Percentiles rank a stretch among this genome's conserved stretches.
These are phyloP conservation scores for Fusarium caatingaense DNA, from an alignment of 2,329 filamentous ascomycete species.

Conservation along the genomic window DNA sequence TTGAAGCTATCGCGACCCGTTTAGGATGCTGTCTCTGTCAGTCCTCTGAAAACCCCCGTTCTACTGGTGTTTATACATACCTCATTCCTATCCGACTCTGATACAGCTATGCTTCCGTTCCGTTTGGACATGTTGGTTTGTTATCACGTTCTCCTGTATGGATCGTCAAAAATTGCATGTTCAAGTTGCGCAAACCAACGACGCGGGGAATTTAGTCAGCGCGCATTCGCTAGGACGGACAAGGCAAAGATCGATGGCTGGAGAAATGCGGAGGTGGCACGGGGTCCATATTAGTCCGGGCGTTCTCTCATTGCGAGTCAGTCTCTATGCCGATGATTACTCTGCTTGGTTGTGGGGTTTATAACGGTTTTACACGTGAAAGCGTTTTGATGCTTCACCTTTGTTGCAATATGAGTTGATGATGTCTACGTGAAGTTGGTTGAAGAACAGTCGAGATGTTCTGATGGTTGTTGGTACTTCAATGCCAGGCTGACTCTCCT, in stretches of 20 bases:
- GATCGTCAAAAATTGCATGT: background rate
- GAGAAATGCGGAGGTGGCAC: conserved; percentile 19
- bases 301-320: background rate
- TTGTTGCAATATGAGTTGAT: background rate
- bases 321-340: background rate
- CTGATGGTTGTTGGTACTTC: background rate
- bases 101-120: background rate
- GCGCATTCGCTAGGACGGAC: background rate
- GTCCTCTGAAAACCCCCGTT: rapidly evolving
- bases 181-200: background rate
- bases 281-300: conserved; percentile 9
- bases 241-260: background rate
- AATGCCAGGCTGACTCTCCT: too few relatives aligned
- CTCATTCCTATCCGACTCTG: conserved; percentile 3
- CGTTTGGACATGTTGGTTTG: conserved; percentile 19
- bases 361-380: background rate
- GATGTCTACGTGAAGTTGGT: background rate
- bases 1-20: conserved; percentile 56
- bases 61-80: background rate
- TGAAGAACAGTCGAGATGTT: too few relatives aligned
- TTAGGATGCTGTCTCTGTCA: conserved; percentile 19
- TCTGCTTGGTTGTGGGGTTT: background rate
- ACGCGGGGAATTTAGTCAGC: conserved; percentile 28
- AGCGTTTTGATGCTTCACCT: background rate
- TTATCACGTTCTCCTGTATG: background rate